phyloP scores from a whole-genome alignment of 306 rosid species.

The Oxytropis ochrocephala region DNA sequence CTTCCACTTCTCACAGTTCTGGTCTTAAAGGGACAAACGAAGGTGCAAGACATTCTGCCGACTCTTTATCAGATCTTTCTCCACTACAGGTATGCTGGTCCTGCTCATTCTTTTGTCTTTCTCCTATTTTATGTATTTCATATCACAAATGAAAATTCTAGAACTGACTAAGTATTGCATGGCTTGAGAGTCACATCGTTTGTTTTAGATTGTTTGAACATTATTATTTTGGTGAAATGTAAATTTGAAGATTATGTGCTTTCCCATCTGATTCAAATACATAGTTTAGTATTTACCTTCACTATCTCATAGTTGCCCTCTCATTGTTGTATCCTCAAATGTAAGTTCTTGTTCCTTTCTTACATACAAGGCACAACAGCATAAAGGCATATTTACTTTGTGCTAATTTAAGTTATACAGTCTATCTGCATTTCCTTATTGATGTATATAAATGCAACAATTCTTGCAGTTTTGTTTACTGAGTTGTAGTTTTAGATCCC shows the following conservation, averaged over 20 bases:
- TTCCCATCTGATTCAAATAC: background rate
- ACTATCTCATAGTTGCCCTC: background rate
- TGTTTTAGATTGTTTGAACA: background rate
- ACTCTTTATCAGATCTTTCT: conserved; percentile 85
- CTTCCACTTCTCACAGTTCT: conserved; percentile 30
- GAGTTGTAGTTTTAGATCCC: conserved; percentile 3
- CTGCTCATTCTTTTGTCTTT: conserved; percentile 1
- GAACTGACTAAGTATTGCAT: background rate
- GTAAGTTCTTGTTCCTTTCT: background rate
- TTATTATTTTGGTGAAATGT: background rate
- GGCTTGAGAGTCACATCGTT: background rate
- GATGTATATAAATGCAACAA: background rate
- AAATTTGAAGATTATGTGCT: background rate
- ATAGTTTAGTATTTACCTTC: background rate
- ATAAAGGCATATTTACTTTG: background rate
- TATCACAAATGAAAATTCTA: background rate
- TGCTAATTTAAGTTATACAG: background rate
- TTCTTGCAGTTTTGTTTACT: background rate
- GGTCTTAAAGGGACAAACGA: conserved; percentile 37
- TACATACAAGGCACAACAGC: background rate
- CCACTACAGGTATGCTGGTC: conserved; percentile 63
- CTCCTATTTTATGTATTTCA: conserved; percentile 1
- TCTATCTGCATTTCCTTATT: background rate
- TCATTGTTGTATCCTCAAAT: background rate
- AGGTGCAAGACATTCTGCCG: conserved; percentile 33